Conservation (phyloP, 805 yeast species). For the Candida cerambycidarum region DNA sequence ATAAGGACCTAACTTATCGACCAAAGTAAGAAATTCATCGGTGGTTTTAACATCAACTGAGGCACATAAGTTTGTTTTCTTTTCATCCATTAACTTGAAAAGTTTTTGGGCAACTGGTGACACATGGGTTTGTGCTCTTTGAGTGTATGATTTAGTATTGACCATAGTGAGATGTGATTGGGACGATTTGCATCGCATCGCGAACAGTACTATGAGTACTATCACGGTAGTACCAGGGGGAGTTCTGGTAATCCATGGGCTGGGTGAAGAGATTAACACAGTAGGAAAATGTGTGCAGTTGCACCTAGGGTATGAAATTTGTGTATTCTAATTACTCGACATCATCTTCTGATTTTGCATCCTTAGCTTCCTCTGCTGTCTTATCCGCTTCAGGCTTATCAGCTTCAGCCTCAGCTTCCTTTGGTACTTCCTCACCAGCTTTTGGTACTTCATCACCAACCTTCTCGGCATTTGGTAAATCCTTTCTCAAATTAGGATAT, state of each 20-base stretch:
- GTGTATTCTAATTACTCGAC: too few relatives aligned
- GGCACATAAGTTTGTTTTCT: constrained; percentile 89
- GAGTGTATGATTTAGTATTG: constrained; percentile 46
- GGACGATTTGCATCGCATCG: too few relatives aligned
- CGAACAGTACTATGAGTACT: too few relatives aligned
- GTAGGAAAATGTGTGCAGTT: too few relatives aligned
- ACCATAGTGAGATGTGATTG: constrained; percentile 6
- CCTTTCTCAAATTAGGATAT: constrained; percentile 28
- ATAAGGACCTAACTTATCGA: constrained; percentile 85
- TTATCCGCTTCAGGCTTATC: constrained; percentile 3
- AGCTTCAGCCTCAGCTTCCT: too few relatives aligned
- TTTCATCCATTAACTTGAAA: constrained; percentile 69
- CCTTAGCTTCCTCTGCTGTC: background rate
- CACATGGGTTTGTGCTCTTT: constrained; percentile 68
- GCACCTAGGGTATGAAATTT: too few relatives aligned
- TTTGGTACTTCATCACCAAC: too few relatives aligned
- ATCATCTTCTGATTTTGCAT: background rate
- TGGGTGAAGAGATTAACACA: too few relatives aligned
- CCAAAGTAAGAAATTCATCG: constrained; percentile 63
- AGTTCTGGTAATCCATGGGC: too few relatives aligned
- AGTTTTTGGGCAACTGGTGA: constrained; percentile 81
- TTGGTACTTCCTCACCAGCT: too few relatives aligned
- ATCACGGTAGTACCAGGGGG: too few relatives aligned
- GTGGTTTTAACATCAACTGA: constrained; percentile 89
- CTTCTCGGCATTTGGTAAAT: too few relatives aligned